These are phyloP conservation scores for Tripterygium wilfordii DNA, from an alignment of 177 flowering plant species.

Conservation along the genomic window DNA sequence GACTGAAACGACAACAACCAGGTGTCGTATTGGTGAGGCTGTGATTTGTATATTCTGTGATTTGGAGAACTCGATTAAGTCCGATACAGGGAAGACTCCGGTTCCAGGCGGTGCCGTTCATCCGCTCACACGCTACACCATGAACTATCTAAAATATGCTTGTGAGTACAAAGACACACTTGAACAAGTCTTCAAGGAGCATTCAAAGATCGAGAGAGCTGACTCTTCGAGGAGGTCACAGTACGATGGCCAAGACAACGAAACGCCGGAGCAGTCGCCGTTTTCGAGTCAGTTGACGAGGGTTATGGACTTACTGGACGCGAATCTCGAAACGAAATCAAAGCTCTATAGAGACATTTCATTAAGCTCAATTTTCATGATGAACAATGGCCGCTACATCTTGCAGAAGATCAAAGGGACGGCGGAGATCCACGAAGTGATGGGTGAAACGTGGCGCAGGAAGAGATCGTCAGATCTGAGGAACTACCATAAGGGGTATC, in stretches of 20 bases:
- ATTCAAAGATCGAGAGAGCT: conserved; percentile 19
- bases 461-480: conserved; percentile 63
- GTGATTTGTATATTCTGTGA: conserved; percentile 59
- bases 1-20: conserved; percentile 31
- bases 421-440: conserved; percentile 42
- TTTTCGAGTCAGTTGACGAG: conserved; percentile 38
- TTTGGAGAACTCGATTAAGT: conserved; percentile 70
- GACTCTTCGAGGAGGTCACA: conserved; percentile 16
- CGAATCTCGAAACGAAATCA: conserved; percentile 56
- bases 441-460: conserved; percentile 70
- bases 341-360: conserved; percentile 66
- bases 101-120: conserved; percentile 88
- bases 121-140: conserved; percentile 78
- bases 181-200: conserved; percentile 57
- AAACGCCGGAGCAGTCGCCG: conserved; percentile 24
- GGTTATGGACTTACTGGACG: conserved; percentile 65
- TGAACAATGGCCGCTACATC: conserved; percentile 92
- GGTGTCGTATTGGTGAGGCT: conserved; percentile 47
- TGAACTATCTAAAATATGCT: conserved; percentile 73
- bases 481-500: conserved; percentile 72
- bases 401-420: conserved; percentile 80
- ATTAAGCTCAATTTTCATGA: conserved; percentile 64
- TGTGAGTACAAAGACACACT: conserved; percentile 76
- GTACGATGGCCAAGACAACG: background rate
- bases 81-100: conserved; percentile 49